phyloP scores from a whole-genome alignment of 2,329 filamentous ascomycete genomes.

The Calonectria crousiana region DNA sequence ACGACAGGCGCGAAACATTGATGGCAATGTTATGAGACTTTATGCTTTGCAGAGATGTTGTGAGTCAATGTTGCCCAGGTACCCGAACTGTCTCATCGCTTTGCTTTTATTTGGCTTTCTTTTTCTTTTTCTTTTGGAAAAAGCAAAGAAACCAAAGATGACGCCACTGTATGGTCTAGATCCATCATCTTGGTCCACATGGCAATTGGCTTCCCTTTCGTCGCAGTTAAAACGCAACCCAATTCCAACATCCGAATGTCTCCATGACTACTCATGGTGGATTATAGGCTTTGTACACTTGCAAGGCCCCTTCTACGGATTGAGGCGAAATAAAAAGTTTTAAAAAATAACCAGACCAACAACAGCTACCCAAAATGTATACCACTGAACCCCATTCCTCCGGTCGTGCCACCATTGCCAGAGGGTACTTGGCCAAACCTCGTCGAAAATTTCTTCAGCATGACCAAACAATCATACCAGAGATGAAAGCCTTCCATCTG shows the following conservation, averaged over 20 bases:
- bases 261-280: background rate
- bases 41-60: too few relatives aligned
- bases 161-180: background rate
- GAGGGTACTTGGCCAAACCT: conserved; percentile 50
- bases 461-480: conserved; percentile 58
- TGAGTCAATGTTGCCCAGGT: background rate
- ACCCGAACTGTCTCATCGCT: too few relatives aligned
- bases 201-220: too few relatives aligned
- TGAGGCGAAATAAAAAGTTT: conserved; percentile 57
- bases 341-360: conserved; percentile 42
- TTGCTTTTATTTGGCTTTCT: background rate
- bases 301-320: conserved; percentile 55
- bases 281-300: conserved; percentile 53
- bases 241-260: background rate
- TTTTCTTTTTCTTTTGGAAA: background rate
- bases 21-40: background rate
- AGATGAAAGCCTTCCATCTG: conserved; percentile 32
- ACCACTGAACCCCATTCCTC: conserved; percentile 58
- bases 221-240: too few relatives aligned
- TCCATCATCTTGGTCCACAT: too few relatives aligned
- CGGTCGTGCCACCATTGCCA: conserved; percentile 58
- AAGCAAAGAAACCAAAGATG: background rate
- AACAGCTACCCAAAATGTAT: conserved; percentile 58
- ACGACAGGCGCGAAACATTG: background rate
- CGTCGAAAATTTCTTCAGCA: conserved; percentile 57